These are phyloP conservation scores for Pseudocercospora macadamiae DNA, from an alignment of 2,329 filamentous ascomycete genomes.

Conservation along the genomic window DNA sequence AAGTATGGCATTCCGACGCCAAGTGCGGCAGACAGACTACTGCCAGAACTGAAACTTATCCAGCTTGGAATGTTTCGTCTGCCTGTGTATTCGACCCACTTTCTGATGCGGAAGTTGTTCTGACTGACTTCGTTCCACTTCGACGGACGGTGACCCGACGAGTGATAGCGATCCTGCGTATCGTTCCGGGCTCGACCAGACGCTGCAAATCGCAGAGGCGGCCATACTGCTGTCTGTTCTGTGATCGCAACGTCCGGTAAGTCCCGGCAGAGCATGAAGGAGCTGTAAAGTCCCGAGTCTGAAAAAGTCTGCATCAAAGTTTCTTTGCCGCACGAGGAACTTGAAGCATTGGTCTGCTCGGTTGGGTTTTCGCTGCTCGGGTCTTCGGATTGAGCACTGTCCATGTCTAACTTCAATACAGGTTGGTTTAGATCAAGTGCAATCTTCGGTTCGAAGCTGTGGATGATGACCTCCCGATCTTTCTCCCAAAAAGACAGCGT, in stretches of 20 bases:
- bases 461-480: slow-evolving; percentile 50
- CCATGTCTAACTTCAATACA: slow-evolving; percentile 52
- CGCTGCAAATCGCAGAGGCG: slow-evolving; percentile 71
- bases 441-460: slow-evolving; percentile 59
- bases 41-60: slow-evolving; percentile 31
- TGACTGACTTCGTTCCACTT: slow-evolving; percentile 65
- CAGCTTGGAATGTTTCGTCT: slow-evolving; percentile 35
- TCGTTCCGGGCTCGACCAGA: slow-evolving; percentile 59
- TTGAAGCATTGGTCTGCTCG: slow-evolving; percentile 20
- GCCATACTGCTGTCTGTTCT: slow-evolving; percentile 64
- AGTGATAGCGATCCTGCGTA: slow-evolving; percentile 48
- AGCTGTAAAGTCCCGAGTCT: slow-evolving; percentile 59
- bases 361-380: slow-evolving; percentile 25
- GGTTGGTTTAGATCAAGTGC: slow-evolving; percentile 75
- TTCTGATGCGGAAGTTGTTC: slow-evolving; percentile 71
- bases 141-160: slow-evolving; percentile 54
- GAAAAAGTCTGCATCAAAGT: slow-evolving; percentile 52
- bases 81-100: slow-evolving; percentile 70
- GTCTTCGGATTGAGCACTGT: slow-evolving; percentile 28
- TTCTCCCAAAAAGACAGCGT: slow-evolving; percentile 66
- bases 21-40: slow-evolving; percentile 29
- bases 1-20: slow-evolving; percentile 35
- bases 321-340: slow-evolving; percentile 52
- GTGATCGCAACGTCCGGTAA: slow-evolving; percentile 47
- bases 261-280: slow-evolving; percentile 67